phyloP scores from a whole-genome alignment of 139 green algal genomes.

The Ulvella scutata region DNA sequence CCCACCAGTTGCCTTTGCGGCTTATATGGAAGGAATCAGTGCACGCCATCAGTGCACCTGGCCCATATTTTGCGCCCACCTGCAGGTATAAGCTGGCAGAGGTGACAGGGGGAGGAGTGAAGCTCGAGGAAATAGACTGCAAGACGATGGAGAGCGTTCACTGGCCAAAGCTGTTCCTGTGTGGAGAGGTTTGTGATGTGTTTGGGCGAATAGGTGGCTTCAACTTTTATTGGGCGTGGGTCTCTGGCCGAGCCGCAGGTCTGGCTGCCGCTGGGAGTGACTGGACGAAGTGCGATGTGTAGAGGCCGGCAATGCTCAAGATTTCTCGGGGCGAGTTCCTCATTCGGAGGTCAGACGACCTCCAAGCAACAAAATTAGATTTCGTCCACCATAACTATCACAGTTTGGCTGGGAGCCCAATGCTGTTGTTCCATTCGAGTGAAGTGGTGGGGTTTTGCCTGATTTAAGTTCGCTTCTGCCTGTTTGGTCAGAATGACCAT shows the following conservation, averaged over 20 bases:
- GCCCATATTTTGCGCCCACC: background rate
- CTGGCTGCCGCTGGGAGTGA: constrained; percentile 20
- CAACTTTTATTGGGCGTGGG: constrained; percentile 89
- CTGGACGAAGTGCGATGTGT: background rate
- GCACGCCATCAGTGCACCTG: background rate
- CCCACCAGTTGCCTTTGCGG: constrained; percentile 30
- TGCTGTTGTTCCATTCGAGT: no score
- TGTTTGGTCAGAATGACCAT: no score
- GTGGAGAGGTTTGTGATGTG: constrained; percentile 74
- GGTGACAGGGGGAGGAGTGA: constrained; percentile 72
- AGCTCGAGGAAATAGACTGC: constrained; percentile 50
- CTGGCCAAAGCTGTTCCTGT: constrained; percentile 47
- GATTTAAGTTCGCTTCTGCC: no score
- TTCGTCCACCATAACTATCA: no score
- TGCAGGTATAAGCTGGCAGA: constrained; percentile 22
- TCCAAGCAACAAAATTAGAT: no score
- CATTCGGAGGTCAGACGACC: no score
- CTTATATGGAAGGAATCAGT: background rate
- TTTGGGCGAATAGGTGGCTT: constrained; percentile 85
- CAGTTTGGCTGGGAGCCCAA: no score
- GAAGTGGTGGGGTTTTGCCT: no score
- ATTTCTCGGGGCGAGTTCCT: no score
- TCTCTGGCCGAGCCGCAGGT: constrained; percentile 52
- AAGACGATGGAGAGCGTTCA: constrained; percentile 47
- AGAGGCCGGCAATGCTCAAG: no score